These are phyloP conservation scores for Podaxis sp. DNA, from an alignment of 768 basidiomycete genomes.

Conservation along the genomic window DNA sequence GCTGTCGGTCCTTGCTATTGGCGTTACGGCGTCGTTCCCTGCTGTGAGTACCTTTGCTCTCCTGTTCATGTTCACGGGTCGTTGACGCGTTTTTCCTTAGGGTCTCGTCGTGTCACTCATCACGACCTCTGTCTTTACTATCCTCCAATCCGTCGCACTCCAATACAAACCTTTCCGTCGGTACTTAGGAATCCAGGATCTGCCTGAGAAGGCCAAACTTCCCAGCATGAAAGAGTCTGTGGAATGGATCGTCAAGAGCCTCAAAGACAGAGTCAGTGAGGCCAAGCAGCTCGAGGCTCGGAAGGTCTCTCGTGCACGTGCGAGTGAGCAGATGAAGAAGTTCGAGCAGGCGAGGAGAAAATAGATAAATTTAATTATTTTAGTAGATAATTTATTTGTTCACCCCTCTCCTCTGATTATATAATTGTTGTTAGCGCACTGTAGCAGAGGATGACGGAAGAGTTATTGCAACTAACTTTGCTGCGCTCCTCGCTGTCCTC, in stretches of 20 bases:
- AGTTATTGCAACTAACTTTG: neutral
- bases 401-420: constrained; percentile 1
- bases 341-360: constrained; percentile 10
- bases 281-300: neutral
- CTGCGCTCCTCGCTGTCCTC: neutral
- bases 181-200: constrained; percentile 34
- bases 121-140: constrained; percentile 40
- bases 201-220: constrained; percentile 23
- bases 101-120: constrained; percentile 43
- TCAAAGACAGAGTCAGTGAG: neutral
- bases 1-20: constrained; percentile 46
- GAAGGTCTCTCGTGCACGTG: neutral
- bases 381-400: neutral
- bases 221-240: constrained; percentile 5
- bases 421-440: neutral
- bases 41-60: constrained; percentile 45
- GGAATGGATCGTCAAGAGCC: neutral
- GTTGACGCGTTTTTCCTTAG: constrained; percentile 20
- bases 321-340: constrained; percentile 10
- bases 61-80: neutral
- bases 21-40: constrained; percentile 55
- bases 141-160: constrained; percentile 48
- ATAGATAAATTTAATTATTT: constrained; percentile 1
- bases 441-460: constrained; percentile 1
- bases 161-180: constrained; percentile 41